Evolutionary conservation across 139 green algal genomes (phyloP).

Genomic region (Asterochloris sp.): DNA sequence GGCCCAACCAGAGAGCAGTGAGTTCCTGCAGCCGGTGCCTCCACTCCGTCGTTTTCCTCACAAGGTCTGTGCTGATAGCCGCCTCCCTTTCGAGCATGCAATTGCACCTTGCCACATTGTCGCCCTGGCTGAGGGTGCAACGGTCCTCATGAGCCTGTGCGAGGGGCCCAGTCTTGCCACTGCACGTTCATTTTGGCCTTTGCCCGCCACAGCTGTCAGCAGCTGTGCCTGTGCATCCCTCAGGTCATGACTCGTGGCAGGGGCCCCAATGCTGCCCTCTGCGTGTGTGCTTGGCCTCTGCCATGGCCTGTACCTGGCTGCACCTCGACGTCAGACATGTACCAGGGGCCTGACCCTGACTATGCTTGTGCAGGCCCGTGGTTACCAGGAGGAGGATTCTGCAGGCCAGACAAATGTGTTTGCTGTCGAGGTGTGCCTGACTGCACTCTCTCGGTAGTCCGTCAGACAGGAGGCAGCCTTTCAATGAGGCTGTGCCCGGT

Average conservation of each 20-base stretch:
- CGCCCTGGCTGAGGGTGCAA: background rate
- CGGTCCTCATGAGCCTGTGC: background rate
- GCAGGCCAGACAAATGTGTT: constrained; percentile 71
- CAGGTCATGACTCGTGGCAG: background rate
- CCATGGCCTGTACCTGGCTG: background rate
- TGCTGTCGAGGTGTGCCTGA: constrained; percentile 30
- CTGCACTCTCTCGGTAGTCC: background rate
- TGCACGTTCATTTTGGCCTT: background rate
- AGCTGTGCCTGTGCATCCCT: background rate
- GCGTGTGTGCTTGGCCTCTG: constrained; percentile 40
- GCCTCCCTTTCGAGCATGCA: too few species aligned
- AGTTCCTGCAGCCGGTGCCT: background rate
- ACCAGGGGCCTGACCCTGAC: background rate
- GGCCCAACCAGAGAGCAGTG: constrained; percentile 12
- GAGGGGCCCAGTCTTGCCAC: background rate
- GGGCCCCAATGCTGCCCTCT: background rate
- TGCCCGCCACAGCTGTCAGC: too few species aligned
- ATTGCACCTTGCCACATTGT: background rate
- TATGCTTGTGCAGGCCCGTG: constrained; percentile 24
- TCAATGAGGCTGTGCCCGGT: too few species aligned
- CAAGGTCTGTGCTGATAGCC: too few species aligned
- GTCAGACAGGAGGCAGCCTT: too few species aligned
- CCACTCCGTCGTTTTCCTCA: too few species aligned
- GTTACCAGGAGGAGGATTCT: constrained; percentile 59
- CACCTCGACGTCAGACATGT: too few species aligned